A percentile compares a stretch with the other conserved stretches of the same genome.
Evolutionary conservation across 2,329 filamentous ascomycete genomes (phyloP).

Genomic region (Pseudogymnoascus sp.): DNA sequence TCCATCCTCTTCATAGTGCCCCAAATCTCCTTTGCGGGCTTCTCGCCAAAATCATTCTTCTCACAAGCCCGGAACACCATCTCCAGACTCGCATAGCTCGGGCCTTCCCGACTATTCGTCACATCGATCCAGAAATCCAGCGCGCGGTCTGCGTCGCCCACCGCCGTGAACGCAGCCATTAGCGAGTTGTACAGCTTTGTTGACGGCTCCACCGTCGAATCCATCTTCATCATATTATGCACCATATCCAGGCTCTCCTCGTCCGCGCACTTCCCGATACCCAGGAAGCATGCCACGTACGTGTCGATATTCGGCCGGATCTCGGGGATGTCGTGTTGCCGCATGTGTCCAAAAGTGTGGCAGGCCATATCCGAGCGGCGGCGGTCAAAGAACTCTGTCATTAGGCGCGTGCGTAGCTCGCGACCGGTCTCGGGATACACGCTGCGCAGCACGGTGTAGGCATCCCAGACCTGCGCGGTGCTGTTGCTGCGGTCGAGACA

Average conservation of each 20-base stretch:
- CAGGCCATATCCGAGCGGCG: slow-evolving; percentile 76
- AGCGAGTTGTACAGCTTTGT: slow-evolving; percentile 75
- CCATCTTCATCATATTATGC: slow-evolving; percentile 92
- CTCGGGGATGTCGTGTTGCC: slow-evolving; percentile 56
- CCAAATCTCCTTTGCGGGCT: slow-evolving; percentile 61
- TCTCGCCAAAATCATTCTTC: slow-evolving; percentile 47
- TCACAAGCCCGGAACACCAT: slow-evolving; percentile 78
- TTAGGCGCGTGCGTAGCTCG: slow-evolving; percentile 59
- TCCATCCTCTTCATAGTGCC: slow-evolving; percentile 63
- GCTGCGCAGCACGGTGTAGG: slow-evolving; percentile 57
- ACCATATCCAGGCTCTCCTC: slow-evolving; percentile 62
- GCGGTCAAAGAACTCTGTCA: slow-evolving; percentile 74
- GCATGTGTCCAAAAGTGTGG: slow-evolving; percentile 88
- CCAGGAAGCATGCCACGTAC: slow-evolving; percentile 71
- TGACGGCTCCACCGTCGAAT: slow-evolving; percentile 67
- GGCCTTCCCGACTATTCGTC: slow-evolving; percentile 74
- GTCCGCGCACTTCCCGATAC: slow-evolving; percentile 56
- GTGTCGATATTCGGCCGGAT: slow-evolving; percentile 63
- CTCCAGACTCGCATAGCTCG: slow-evolving; percentile 70
- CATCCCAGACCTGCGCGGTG: slow-evolving; percentile 56
- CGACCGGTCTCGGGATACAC: slow-evolving; percentile 60
- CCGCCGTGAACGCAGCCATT: slow-evolving; percentile 75
- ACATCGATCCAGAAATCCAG: slow-evolving; percentile 81
- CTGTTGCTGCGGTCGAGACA: slow-evolving; percentile 55
- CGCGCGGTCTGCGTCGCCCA: slow-evolving; percentile 56